These are phyloP conservation scores for Aspergillus fructus DNA, from an alignment of 2,329 filamentous ascomycete species.

Conservation along the genomic window DNA sequence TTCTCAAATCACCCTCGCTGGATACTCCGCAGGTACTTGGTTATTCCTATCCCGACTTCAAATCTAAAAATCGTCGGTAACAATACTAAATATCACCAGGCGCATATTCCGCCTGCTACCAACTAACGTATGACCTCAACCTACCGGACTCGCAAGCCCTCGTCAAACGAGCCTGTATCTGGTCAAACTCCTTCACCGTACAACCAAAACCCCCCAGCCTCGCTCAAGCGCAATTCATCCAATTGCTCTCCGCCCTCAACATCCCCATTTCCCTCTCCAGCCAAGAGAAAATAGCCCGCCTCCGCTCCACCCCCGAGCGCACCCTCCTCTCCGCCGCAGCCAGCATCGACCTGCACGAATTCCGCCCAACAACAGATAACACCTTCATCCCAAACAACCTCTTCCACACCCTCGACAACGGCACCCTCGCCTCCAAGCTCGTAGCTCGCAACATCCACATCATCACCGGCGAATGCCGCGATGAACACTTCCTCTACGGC, in stretches of 20 bases:
- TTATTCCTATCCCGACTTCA: neutral
- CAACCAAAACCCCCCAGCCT: conserved; percentile 51
- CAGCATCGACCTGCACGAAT: conserved; percentile 52
- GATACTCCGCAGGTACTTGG: conserved; percentile 53
- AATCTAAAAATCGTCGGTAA: neutral
- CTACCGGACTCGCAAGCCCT: conserved; percentile 47
- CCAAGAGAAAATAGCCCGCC: conserved; percentile 46
- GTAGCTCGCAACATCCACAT: conserved; percentile 48
- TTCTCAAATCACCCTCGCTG: conserved; percentile 53
- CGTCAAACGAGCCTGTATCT: conserved; percentile 54
- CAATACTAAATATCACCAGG: conserved; percentile 31
- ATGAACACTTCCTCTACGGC: conserved; percentile 55
- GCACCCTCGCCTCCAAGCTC: conserved; percentile 48
- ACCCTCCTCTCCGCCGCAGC: conserved; percentile 45
- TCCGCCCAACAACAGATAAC: conserved; percentile 53
- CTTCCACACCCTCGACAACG: conserved; percentile 49
- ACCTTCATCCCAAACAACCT: conserved; percentile 47
- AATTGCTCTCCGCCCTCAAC: conserved; percentile 46
- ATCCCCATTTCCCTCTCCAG: conserved; percentile 43
- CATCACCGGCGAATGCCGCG: conserved; percentile 55
- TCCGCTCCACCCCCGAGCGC: conserved; percentile 42
- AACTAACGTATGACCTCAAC: conserved; percentile 57
- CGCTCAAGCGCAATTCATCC: conserved; percentile 53
- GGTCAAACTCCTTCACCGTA: conserved; percentile 53
- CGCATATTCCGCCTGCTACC: conserved; percentile 57